Evolutionary conservation across 1,139 yeast genomes (phyloP).

Genomic region (Lipomyces yarrowii): DNA sequence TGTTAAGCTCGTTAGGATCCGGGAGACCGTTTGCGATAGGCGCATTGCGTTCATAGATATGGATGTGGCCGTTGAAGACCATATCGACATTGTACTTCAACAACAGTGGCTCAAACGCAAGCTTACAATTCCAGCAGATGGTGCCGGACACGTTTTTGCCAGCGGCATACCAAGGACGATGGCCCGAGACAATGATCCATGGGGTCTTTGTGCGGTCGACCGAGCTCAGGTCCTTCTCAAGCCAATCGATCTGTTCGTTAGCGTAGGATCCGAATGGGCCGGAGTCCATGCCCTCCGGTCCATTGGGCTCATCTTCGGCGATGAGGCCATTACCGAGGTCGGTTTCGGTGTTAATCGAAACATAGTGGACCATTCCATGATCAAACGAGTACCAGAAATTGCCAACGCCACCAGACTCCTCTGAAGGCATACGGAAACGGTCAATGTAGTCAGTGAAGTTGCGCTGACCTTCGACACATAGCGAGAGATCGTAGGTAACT

Average conservation of each 20-base stretch:
- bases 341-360: conserved; percentile 40
- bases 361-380: conserved; percentile 41
- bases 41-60: conserved; percentile 38
- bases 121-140: conserved; percentile 37
- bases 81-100: conserved; percentile 38
- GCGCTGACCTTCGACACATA: conserved; percentile 37
- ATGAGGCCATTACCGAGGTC: conserved; percentile 38
- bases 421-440: conserved; percentile 38
- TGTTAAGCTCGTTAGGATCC: conserved; percentile 39
- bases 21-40: conserved; percentile 35
- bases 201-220: conserved; percentile 41
- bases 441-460: conserved; percentile 37
- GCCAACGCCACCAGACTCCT: conserved; percentile 34
- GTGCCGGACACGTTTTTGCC: conserved; percentile 27
- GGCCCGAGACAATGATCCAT: conserved; percentile 44
- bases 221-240: conserved; percentile 49
- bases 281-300: conserved; percentile 33
- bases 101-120: conserved; percentile 39
- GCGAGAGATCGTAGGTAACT: conserved; percentile 30
- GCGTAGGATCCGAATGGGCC: conserved; percentile 37
- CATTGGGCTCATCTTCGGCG: conserved; percentile 37
- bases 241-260: conserved; percentile 43
- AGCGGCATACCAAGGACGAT: conserved; percentile 45
- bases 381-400: conserved; percentile 43
- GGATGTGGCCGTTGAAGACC: conserved; percentile 40